A percentile compares a stretch with the other conserved stretches of the same genome.
Conservation (phyloP, 805 yeast species). For the Suhomyces xylopsoci region DNA sequence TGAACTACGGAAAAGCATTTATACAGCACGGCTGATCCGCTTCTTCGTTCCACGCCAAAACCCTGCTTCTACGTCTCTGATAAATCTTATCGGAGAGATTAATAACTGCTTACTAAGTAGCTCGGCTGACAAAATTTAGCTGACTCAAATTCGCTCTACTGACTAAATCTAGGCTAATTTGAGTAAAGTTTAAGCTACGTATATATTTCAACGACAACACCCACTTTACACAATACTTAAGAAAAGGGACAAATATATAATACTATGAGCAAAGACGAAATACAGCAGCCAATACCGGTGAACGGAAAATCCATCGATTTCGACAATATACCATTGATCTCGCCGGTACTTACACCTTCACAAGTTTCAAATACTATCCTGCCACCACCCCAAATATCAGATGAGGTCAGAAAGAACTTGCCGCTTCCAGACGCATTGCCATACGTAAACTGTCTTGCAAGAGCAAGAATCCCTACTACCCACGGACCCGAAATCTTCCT, state of each 20-base stretch:
- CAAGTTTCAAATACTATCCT: background rate
- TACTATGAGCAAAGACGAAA: background rate
- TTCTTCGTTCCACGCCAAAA: background rate
- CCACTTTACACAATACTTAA: background rate
- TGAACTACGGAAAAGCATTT: background rate
- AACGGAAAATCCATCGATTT: slow-evolving; percentile 4
- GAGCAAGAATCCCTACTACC: slow-evolving; percentile 96
- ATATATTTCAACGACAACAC: background rate
- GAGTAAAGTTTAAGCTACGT: background rate
- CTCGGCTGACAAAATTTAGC: background rate
- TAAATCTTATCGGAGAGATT: background rate
- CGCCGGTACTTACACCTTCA: slow-evolving; percentile 11
- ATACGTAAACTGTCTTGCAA: slow-evolving; percentile 76
- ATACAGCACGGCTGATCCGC: background rate
- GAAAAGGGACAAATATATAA: background rate
- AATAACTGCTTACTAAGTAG: background rate
- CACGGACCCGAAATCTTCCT: slow-evolving; percentile 91
- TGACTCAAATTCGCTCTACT: background rate
- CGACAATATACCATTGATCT: slow-evolving; percentile 12
- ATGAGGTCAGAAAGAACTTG: slow-evolving; percentile 26
- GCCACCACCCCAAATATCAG: slow-evolving; percentile 11
- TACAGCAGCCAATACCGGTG: slow-evolving; percentile 1
- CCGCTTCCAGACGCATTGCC: slow-evolving; percentile 62
- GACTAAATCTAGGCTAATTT: background rate
- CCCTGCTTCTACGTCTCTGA: background rate